Conservation (phyloP, 495 filamentous ascomycete species). For the Peziza echinospora region DNA sequence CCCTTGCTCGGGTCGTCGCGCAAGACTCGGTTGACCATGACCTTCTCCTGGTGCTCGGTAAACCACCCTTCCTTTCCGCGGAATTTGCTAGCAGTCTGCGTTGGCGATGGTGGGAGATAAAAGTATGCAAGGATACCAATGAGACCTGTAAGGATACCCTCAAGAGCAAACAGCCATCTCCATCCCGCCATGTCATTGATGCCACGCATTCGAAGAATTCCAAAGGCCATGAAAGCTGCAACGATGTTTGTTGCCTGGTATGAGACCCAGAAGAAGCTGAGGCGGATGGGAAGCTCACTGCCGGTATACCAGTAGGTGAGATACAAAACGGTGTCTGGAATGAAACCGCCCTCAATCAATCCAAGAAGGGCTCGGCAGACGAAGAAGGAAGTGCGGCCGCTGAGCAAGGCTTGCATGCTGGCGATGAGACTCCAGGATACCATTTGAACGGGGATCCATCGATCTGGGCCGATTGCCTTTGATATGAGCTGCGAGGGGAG, state of each 20-base stretch:
- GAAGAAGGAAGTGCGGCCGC: slow-evolving; percentile 38
- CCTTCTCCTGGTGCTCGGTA: slow-evolving; percentile 38
- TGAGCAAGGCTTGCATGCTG: slow-evolving; percentile 41
- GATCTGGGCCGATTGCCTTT: slow-evolving; percentile 58
- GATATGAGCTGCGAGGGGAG: slow-evolving; percentile 51
- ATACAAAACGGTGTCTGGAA: slow-evolving; percentile 35
- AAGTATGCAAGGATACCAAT: slow-evolving; percentile 43
- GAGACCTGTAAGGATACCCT: slow-evolving; percentile 33
- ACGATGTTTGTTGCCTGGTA: slow-evolving; percentile 43
- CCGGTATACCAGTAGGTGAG: slow-evolving; percentile 59
- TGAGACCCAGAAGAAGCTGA: slow-evolving; percentile 53
- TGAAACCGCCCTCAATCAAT: slow-evolving; percentile 43
- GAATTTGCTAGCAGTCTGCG: slow-evolving; percentile 44
- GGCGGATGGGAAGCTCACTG: slow-evolving; percentile 41
- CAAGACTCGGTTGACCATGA: slow-evolving; percentile 53
- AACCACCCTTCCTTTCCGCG: slow-evolving; percentile 59
- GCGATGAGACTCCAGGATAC: slow-evolving; percentile 56
- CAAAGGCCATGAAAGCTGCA: slow-evolving; percentile 48
- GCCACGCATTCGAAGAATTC: slow-evolving; percentile 44
- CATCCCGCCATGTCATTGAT: slow-evolving; percentile 40
- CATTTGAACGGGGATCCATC: slow-evolving; percentile 73
- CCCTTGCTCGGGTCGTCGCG: slow-evolving; percentile 49
- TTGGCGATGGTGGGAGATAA: slow-evolving; percentile 51
- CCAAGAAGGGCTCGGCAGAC: slow-evolving; percentile 43
- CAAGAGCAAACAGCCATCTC: slow-evolving; percentile 45